phyloP scores from a whole-genome alignment of 352 stramenopile species.

The Pythium vanterpoolii region DNA sequence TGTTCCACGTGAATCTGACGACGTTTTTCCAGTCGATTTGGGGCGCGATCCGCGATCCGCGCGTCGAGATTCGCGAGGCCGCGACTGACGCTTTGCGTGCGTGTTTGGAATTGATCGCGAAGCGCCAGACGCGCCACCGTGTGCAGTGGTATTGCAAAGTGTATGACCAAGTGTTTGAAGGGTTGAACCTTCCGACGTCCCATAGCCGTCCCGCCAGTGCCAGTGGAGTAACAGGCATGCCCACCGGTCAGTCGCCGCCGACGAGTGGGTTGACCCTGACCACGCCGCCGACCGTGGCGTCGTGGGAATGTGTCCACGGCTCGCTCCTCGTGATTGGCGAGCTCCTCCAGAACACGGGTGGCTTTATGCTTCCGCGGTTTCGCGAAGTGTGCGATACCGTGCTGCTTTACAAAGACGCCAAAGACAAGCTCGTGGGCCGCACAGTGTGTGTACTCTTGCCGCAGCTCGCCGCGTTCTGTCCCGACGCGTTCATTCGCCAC shows the following conservation, averaged over 20 bases:
- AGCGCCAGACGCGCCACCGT: conserved; percentile 71
- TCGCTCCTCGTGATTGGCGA: conserved; percentile 94
- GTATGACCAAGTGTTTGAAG: conserved; percentile 89
- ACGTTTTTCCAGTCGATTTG: conserved; percentile 93
- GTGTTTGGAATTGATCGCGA: conserved; percentile 86
- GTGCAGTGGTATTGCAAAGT: conserved; percentile 93
- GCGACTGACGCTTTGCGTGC: conserved; percentile 81
- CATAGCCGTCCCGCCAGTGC: conserved; percentile 13
- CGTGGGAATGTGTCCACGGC: conserved; percentile 90
- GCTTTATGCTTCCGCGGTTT: conserved; percentile 97
- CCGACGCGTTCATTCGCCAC: conserved; percentile 91
- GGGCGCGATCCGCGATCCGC: conserved; percentile 69
- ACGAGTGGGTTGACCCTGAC: background rate
- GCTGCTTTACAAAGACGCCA: conserved; percentile 90
- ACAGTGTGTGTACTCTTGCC: conserved; percentile 88
- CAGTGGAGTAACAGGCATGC: background rate
- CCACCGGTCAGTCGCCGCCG: conserved; percentile 13
- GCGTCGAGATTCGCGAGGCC: conserved; percentile 80
- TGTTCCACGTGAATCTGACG: conserved; percentile 91
- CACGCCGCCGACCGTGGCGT: conserved; percentile 23
- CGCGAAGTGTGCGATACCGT: conserved; percentile 95
- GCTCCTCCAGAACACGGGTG: conserved; percentile 92
- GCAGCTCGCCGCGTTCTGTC: conserved; percentile 90
- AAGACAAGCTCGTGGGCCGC: conserved; percentile 82
- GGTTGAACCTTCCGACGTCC: conserved; percentile 33